Base-by-base conservation (phyloP, 306 rosid genomes). In the Corylus heterophylla region DNA sequence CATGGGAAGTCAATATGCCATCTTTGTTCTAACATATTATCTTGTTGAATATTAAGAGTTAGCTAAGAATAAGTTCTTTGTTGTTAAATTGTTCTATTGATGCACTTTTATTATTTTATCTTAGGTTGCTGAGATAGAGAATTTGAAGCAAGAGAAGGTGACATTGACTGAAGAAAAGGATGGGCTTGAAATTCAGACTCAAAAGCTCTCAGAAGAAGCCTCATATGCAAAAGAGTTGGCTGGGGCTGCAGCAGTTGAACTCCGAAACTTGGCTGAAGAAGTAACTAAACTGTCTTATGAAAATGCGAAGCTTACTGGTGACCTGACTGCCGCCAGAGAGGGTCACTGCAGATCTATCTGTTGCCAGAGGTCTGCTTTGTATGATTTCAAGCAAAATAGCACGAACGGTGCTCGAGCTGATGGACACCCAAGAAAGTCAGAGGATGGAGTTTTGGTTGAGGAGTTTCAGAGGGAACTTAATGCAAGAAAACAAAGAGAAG, bases 211-310 rank as follows among this genome's bases (percentile, higher is more conserved):
- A 12, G 93, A 91, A 83, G 98, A 93, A 87, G 92, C 97, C 71
- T 89, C 97, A 49, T 91, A 91, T 81, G 98, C 98, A 37, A 90
- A 93, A 85, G 97, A 93, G 89, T 83, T 93, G 83, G 97, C 98
- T 73, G 80, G 95, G 44, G 97, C 97, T 80, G 94, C 98, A 61
- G 97, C 93, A 67, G 84, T 87, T 81, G 97, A 93, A 81, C 97
- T 91, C 66, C 86, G 84, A 85, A 93, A 90, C 79, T 88, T 91
- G 85, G 95, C 94, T 74, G 91, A 90, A 92, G 93, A 91, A 91
- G 97, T 90, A 56, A 91, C 97, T 74, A 93, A 83, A 75, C 94
- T 90, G 73, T 88, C 93, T 58, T 89, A 88, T 76, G 93, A 89
- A 85, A 93, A 93, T 69, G 91, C 91, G 20, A 86, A 88, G 83